These are phyloP conservation scores for Periconia macrospinosa DNA, from an alignment of 2,329 filamentous ascomycete species.

Conservation along the genomic window DNA sequence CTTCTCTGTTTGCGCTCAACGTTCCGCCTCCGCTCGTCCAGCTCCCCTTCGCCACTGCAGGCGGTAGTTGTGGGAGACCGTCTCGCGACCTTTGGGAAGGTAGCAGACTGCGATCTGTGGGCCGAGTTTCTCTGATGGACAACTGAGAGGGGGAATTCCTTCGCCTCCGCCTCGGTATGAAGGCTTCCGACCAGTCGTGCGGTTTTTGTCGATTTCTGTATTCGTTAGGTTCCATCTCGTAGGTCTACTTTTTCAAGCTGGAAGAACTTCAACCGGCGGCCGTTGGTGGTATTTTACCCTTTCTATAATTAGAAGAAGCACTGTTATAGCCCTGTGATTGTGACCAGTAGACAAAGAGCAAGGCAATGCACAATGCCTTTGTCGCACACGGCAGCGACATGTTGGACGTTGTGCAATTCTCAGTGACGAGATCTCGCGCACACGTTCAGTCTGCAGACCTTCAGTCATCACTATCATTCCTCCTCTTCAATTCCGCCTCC, in stretches of 20 bases:
- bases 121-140: not conserved
- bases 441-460: not conserved
- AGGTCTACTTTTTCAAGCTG: too few relatives aligned
- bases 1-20: too few relatives aligned
- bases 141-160: not conserved
- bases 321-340: too few relatives aligned
- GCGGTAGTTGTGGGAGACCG: too few relatives aligned
- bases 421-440: not conserved
- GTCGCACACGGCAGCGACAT: not conserved
- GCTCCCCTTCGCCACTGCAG: too few relatives aligned
- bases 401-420: not conserved
- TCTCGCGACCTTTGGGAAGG: not conserved
- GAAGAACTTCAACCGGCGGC: too few relatives aligned
- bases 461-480: constrained; percentile 22
- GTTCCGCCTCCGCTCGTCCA: too few relatives aligned
- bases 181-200: not conserved
- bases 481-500: constrained; percentile 62
- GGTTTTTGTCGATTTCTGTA: not conserved
- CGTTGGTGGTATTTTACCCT: too few relatives aligned
- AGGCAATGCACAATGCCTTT: too few relatives aligned
- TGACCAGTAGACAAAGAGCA: too few relatives aligned
- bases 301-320: too few relatives aligned
- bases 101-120: not conserved
- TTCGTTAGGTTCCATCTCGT: too few relatives aligned
- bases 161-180: not conserved